phyloP scores from a whole-genome alignment of 805 yeast species.

The Torulaspora indica region DNA sequence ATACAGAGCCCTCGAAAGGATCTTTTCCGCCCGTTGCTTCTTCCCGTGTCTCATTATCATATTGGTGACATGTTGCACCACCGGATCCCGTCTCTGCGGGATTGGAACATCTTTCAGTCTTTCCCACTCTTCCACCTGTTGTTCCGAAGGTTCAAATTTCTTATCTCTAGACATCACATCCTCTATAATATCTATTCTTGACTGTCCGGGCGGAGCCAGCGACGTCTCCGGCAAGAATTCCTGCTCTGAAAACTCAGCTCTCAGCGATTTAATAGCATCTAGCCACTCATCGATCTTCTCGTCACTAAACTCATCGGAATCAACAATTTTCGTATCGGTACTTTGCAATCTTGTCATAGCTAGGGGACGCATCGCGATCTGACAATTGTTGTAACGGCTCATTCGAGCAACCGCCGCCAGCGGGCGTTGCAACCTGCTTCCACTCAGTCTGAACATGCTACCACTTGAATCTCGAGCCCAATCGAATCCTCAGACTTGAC shows the following conservation, averaged over 20 bases:
- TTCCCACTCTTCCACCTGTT: slow-evolving; percentile 57
- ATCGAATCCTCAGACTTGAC: too few relatives aligned
- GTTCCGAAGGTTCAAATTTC: slow-evolving; percentile 54
- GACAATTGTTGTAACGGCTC: slow-evolving; percentile 1
- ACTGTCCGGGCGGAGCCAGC: slow-evolving; percentile 40
- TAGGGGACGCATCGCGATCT: background rate
- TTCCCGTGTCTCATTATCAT: slow-evolving; percentile 90
- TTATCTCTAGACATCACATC: slow-evolving; percentile 23
- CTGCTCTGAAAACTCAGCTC: slow-evolving; percentile 37
- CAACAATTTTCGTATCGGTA: slow-evolving; percentile 1
- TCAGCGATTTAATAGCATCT: slow-evolving; percentile 38
- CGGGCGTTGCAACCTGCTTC: slow-evolving; percentile 6
- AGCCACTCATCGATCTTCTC: slow-evolving; percentile 42
- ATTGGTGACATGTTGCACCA: slow-evolving; percentile 71
- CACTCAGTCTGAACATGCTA: slow-evolving; percentile 2
- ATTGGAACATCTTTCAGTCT: slow-evolving; percentile 47
- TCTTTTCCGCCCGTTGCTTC: slow-evolving; percentile 72
- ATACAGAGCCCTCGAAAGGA: slow-evolving; percentile 72
- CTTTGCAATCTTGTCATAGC: slow-evolving; percentile 10
- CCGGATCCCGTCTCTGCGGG: slow-evolving; percentile 64
- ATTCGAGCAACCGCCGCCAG: slow-evolving; percentile 2
- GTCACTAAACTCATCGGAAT: slow-evolving; percentile 18
- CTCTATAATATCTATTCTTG: slow-evolving; percentile 35
- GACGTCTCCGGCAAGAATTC: slow-evolving; percentile 40
- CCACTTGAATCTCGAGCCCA: background rate